Evolutionary conservation across 129 eudicot species (phyloP), one percentile per base, ranked within the genome.

Genomic region (Arctium lappa): DNA sequence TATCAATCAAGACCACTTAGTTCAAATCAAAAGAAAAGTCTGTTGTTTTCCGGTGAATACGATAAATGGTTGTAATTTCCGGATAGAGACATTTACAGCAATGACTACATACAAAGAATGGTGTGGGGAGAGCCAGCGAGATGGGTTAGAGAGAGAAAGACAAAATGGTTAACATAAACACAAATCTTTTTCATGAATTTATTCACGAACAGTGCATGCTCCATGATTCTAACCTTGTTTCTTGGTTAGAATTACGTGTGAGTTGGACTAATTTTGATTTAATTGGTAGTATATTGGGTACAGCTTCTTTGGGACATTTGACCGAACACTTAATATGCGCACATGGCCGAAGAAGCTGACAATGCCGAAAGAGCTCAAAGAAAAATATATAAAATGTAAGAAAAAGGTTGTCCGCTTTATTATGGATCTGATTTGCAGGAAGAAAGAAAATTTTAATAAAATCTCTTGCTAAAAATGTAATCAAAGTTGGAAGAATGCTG

Each of bases 251-350:
- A 79, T 71, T 22, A 80, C 44, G 68, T 73, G 68, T 73, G 37
- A 40, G 42, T 29, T 70, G 75, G 66, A 56, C 4, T 10, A 4
- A 8, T 40, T 76, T 72, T 48, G 16, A 73, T 76, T 16, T 62
- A 32, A 69, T 16, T 8, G 36, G 3, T 50, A 34, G 76, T 15
- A 60, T 31, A n/a, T 69, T 68, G 69, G 22, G 89, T 53, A 79
- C 9, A 69, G 36, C 50, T 62, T 82, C 79, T 60, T 72, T 81
- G 74, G 66, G 85, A 62, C 86, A 86, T 86, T 88, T 86, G 86
- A 90, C 87, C 86, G 60, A 90, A 84, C 86, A 88, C 83, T 85
- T 85, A 46, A 83, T 81, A 76, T 53, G 84, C 80, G 91, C 92
- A 90, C 94, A 90, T 90, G 94, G 90, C 1, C 18, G 70, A 60